phyloP scores from a whole-genome alignment of 495 filamentous ascomycete genomes.

The Cercophora newfieldiana region DNA sequence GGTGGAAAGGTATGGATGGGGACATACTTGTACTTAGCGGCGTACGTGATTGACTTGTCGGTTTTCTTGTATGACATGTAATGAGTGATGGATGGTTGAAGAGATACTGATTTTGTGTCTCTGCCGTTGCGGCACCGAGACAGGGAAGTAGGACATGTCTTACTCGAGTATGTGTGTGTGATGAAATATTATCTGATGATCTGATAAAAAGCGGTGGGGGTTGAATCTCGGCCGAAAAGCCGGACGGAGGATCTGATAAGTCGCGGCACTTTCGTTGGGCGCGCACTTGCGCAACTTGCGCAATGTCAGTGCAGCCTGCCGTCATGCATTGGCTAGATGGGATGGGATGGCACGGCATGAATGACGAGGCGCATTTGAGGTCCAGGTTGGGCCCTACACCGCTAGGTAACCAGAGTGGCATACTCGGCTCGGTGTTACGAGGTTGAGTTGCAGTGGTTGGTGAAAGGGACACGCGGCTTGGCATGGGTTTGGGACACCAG shows the following conservation, averaged over 20 bases:
- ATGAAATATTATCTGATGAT: not conserved
- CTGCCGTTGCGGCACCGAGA: too few species aligned
- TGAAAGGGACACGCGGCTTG: not conserved
- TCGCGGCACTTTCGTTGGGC: not conserved
- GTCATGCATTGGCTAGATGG: not conserved
- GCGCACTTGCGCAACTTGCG: not conserved
- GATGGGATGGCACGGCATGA: not conserved
- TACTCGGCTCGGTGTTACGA: slow-evolving; percentile 1
- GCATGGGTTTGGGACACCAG: not conserved
- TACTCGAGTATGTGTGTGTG: not conserved
- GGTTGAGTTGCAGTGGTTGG: not conserved
- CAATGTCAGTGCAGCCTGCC: slow-evolving; percentile 1
- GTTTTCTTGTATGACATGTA: too few species aligned
- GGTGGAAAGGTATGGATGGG: too few species aligned
- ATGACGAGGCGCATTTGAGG: slow-evolving; percentile 4
- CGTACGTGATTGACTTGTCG: too few species aligned
- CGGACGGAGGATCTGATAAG: slow-evolving; percentile 3
- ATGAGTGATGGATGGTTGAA: too few species aligned
- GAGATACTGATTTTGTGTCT: too few species aligned
- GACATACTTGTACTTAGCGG: too few species aligned
- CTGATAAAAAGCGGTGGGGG: not conserved
- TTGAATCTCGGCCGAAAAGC: not conserved
- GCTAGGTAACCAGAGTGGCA: not conserved
- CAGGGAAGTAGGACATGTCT: not conserved
- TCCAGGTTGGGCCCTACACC: not conserved